Evolutionary conservation across 208 protist genomes (phyloP).

Genomic region (Wallacemonas sp.): DNA sequence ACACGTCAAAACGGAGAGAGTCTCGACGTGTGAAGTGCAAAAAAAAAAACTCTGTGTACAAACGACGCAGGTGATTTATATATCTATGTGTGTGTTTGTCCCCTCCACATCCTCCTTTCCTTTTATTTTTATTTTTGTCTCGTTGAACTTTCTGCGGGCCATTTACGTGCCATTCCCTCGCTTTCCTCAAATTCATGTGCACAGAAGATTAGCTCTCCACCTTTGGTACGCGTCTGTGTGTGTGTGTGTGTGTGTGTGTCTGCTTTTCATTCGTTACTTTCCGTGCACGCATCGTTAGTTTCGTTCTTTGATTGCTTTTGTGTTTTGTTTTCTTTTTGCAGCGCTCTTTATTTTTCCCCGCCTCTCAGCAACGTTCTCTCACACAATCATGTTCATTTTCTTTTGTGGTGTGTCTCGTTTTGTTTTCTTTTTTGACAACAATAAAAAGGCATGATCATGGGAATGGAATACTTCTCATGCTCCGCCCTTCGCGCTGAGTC

Average conservation of each 20-base stretch:
- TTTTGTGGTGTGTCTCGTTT: too few species aligned
- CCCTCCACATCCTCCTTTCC: not conserved
- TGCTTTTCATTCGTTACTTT: constrained; percentile 13
- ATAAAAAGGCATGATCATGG: too few species aligned
- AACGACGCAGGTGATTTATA: not conserved
- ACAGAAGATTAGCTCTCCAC: not conserved
- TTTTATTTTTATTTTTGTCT: constrained; percentile 21
- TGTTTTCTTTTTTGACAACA: too few species aligned
- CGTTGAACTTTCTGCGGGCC: too few species aligned
- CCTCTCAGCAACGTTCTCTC: not conserved
- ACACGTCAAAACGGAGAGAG: too few species aligned
- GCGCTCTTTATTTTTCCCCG: not conserved
- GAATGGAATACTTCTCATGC: too few species aligned
- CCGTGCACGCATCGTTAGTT: not conserved
- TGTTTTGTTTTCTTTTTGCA: constrained; percentile 15
- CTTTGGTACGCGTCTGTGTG: too few species aligned
- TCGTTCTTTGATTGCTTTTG: constrained; percentile 10
- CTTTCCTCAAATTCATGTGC: constrained; percentile 10
- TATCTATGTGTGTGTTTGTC: not conserved
- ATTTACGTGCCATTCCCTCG: not conserved
- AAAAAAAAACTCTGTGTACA: too few species aligned
- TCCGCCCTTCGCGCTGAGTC: too few species aligned
- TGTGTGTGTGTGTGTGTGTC: constrained; percentile 8
- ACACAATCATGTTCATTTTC: too few species aligned
- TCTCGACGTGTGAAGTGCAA: too few species aligned